Percentiles rank a stretch among this genome's conserved stretches.
Conservation (phyloP, 441 rosid genomes). For the Pelargonium cotyledonis region DNA sequence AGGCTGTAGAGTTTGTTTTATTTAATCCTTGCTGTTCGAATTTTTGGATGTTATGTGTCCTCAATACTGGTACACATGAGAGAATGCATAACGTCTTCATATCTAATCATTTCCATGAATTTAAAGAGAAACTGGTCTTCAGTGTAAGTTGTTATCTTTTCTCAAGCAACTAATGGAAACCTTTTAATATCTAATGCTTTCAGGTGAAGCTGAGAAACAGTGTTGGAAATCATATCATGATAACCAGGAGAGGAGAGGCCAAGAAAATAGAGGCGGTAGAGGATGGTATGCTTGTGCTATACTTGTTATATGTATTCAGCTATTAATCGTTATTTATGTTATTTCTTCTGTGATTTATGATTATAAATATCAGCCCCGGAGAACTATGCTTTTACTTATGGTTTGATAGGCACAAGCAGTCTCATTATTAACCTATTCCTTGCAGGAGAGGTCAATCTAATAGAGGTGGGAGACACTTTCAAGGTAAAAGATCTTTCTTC, state of each 20-base stretch:
- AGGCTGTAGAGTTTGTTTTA: no score
- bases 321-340: neutral
- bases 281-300: conserved; percentile 9
- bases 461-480: neutral
- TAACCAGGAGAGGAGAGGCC: conserved; percentile 2
- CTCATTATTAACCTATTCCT: neutral
- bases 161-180: neutral
- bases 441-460: conserved; percentile 12
- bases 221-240: conserved; percentile 6
- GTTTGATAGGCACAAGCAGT: neutral
- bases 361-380: neutral
- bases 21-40: no score
- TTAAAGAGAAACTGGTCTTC: neutral
- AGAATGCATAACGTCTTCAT: neutral
- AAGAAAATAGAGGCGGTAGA: conserved; percentile 8
- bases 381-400: neutral
- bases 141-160: neutral
- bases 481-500: conserved; percentile 9
- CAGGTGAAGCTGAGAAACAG: conserved; percentile 20
- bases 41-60: no score
- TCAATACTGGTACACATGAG: no score
- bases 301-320: neutral
- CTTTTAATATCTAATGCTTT: neutral
- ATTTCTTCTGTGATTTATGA: neutral
- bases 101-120: neutral